Percentiles rank a stretch among this genome's conserved stretches.
Conservation (phyloP, 2,329 filamentous ascomycete species). For the Alternaria consortialis region DNA sequence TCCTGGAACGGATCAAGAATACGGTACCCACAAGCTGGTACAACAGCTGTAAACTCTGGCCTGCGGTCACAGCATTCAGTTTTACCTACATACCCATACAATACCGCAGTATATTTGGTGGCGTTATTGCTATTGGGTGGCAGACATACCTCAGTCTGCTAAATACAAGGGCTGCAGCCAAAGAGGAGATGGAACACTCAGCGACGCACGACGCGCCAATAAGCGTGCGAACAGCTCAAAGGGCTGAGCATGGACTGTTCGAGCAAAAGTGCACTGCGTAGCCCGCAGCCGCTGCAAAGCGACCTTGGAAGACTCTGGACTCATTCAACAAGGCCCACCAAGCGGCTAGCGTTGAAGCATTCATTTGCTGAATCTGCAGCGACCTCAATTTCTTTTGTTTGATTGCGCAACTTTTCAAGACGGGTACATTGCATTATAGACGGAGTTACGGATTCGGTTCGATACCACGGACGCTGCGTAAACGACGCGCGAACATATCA, state of each 20-base stretch:
- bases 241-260: slow-evolving; percentile 7
- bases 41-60: slow-evolving; percentile 90
- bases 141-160: slow-evolving; percentile 88
- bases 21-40: slow-evolving; percentile 79
- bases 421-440: slow-evolving; percentile 17
- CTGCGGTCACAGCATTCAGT: slow-evolving; percentile 82
- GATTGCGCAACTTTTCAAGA: slow-evolving; percentile 1
- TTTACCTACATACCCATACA: slow-evolving; percentile 85
- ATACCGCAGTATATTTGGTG: slow-evolving; percentile 80
- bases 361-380: not conserved
- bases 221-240: slow-evolving; percentile 4
- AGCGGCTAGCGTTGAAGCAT: slow-evolving; percentile 5
- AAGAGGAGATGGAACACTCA: slow-evolving; percentile 51
- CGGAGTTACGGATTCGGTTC: slow-evolving; percentile 16
- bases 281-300: not conserved
- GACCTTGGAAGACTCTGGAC: not conserved
- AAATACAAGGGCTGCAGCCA: slow-evolving; percentile 75
- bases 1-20: slow-evolving; percentile 73
- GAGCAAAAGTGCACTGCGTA: slow-evolving; percentile 32
- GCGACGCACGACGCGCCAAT: slow-evolving; percentile 8
- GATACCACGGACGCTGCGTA: slow-evolving; percentile 13
- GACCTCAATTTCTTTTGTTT: slow-evolving; percentile 19
- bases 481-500: not conserved
- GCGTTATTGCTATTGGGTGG: slow-evolving; percentile 84
- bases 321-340: not conserved